Percentiles rank a stretch among this genome's conserved stretches.
Conservation (phyloP, 768 basidiomycete genomes). For the Hericium alpestre region DNA sequence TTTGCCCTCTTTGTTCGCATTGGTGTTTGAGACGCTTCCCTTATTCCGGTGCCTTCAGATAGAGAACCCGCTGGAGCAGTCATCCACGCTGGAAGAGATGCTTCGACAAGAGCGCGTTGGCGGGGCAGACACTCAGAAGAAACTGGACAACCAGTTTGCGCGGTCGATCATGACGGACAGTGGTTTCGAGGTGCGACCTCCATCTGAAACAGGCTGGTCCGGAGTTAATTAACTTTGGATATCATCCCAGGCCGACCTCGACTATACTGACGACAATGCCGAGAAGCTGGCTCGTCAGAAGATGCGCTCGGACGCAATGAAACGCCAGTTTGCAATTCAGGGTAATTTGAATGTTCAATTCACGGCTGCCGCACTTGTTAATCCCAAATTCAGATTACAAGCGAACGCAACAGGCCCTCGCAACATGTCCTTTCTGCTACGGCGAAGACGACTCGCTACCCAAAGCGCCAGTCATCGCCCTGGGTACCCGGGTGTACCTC, state of each 20-base stretch:
- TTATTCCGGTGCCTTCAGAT: too few relatives aligned
- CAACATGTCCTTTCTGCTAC: constrained; percentile 81
- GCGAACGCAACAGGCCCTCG: constrained; percentile 80
- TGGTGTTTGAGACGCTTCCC: too few relatives aligned
- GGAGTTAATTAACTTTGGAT: too few relatives aligned
- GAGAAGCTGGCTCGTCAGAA: constrained; percentile 87
- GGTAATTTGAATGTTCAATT: constrained; percentile 32
- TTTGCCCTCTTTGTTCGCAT: constrained; percentile 13
- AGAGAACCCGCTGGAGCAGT: too few relatives aligned
- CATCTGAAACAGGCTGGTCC: too few relatives aligned
- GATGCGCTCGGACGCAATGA: constrained; percentile 95
- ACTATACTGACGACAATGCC: constrained; percentile 96
- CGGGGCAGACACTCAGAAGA: constrained; percentile 84
- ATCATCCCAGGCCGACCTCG: constrained; percentile 58
- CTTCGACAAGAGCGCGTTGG: constrained; percentile 86
- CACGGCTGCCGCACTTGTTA: background rate
- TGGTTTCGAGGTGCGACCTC: constrained; percentile 60
- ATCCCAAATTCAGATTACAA: constrained; percentile 64
- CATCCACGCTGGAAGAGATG: constrained; percentile 66
- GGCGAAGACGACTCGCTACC: constrained; percentile 88
- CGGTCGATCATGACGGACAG: constrained; percentile 79
- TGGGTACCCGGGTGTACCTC: constrained; percentile 87
- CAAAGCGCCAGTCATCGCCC: constrained; percentile 77
- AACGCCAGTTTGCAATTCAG: constrained; percentile 91
- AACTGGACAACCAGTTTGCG: constrained; percentile 85